Evolutionary conservation across 768 basidiomycete species (phyloP), one percentile per base, ranked within the genome.

Genomic region (Antrodiella citrinella): DNA sequence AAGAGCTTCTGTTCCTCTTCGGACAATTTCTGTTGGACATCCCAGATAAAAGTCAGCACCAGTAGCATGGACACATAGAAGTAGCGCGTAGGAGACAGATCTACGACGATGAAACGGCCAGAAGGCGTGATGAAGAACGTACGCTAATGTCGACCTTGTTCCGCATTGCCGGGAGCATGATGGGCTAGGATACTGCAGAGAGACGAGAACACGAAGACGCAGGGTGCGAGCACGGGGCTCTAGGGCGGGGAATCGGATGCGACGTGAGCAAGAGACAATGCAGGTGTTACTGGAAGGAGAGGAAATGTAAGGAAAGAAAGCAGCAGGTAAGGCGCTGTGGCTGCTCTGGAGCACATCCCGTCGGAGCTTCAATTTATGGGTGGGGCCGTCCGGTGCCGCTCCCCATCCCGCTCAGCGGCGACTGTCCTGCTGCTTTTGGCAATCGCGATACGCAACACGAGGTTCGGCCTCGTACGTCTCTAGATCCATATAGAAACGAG

Each of bases 111-210:
- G 41, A 23, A 20, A 26, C 5, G 26, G 15, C 18, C 13, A 24
- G 49, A 11, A 51, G 69, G 39, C 48, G 40, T 12, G 45, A 49
- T 23, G 50, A 52, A 55, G 44, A 42, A 69, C 88, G 64, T 63
- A 94, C 93, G 70, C 85, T 91, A 69, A 95, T 77, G 73, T 96
- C 94, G 70, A 95, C 76, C 77, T 96, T 95, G 72, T 94, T 92
- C 67, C 85, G 85, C 69, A 77, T 79, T 52, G 75, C 73, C 45
- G 90, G 86, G 48, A 82, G 78, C 86, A 92, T 91, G 55, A 30
- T 60, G 44, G 53, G 41, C 10, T 38, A 18, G 18, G 35, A 38
- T 38, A 18, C 35, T 10, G 10, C 10, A 18, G 10, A 18, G 18
- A 38, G 18, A 18, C 10, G 18, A 38, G 41, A 7, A 43, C 41